Evolutionary conservation across 169 alveolate genomes (phyloP), one percentile per base, ranked within the genome.

Genomic region (Plasmodium coatneyi): DNA sequence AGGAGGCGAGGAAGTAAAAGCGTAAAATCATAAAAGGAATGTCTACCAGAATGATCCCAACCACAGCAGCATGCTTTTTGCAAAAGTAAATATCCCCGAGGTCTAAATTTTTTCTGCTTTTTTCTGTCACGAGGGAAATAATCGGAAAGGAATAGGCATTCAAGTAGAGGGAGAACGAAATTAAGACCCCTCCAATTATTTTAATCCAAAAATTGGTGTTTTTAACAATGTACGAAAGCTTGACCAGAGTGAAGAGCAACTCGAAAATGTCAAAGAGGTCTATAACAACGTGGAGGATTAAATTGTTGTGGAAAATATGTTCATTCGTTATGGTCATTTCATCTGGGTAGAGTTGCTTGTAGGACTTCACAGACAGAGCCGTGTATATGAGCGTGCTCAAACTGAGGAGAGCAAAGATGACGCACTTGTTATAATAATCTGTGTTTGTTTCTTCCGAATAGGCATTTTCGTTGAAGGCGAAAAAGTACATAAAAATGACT

Each of bases 211-310:
- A 86, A 54, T 86, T 86, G 52, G 93, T 86, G 66, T 56, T 86
- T 2, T 70, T 78, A 14, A 86, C 80, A 74, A 86, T 52, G 43
- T 86, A 78, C 1, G 93, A 78, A 25, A 86, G 28, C 80, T 78
- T 86, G 3, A 86, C 56, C 25, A 86, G 60, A 1, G 93, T 86
- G 60, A 86, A 86, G 41, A 86, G 71, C 46, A 86, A 54, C 30
- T 96, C 97, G 32, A 96, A 92, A 41, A 96, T 87, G 72, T 96
- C 97, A 92, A 96, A 82, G 12, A 93, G 83, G 66, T 96, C 97
- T 34, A 96, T 78, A 3, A 92, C 84, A 3, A 96, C 97, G 72
- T 95, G 97, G 34, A 96, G 82, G 34, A 95, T 92, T 96, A 96
- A 74, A 74, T 96, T 96, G 80, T 93, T 95, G 79, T 96, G 97